Evolutionary conservation across 2,329 filamentous ascomycete species (phyloP).

Genomic region (Tympanopsis confertula): DNA sequence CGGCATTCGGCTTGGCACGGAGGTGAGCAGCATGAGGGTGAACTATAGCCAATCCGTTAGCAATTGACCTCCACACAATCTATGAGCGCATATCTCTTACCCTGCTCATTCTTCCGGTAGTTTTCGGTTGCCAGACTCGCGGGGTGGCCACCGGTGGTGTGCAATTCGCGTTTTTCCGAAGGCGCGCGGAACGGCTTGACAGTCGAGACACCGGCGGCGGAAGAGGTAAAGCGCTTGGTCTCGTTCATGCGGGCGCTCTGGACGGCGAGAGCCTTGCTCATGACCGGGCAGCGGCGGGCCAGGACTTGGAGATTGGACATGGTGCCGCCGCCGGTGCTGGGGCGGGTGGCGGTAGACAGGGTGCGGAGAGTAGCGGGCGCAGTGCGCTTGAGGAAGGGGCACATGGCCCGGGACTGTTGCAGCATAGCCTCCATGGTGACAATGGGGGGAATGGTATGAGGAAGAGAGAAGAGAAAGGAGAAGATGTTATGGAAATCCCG

Average conservation of each 20-base stretch:
- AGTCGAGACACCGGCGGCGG: neutral
- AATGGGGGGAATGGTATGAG: neutral
- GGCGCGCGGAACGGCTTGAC: neutral
- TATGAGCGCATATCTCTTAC: neutral
- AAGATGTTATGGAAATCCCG: neutral
- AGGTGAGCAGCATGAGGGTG: neutral
- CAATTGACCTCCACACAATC: neutral
- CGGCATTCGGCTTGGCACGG: neutral
- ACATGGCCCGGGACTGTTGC: slow-evolving; percentile 91
- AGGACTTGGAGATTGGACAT: slow-evolving; percentile 95
- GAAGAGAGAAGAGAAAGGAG: neutral
- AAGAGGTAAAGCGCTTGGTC: slow-evolving; percentile 7
- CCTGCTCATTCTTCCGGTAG: neutral
- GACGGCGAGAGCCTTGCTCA: slow-evolving; percentile 92
- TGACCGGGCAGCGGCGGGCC: slow-evolving; percentile 90
- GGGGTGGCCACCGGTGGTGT: neutral
- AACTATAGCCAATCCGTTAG: neutral
- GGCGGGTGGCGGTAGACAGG: slow-evolving; percentile 53
- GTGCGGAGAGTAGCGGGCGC: slow-evolving; percentile 84
- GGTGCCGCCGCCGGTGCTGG: slow-evolving; percentile 66
- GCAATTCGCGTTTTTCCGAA: neutral
- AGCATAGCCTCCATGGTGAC: slow-evolving; percentile 77
- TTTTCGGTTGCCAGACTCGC: neutral
- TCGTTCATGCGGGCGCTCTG: slow-evolving; percentile 48
- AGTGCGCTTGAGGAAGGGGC: slow-evolving; percentile 91